These are phyloP conservation scores for Pseudovirgaria hyperparasitica DNA, from an alignment of 2,329 filamentous ascomycete species.

Conservation along the genomic window DNA sequence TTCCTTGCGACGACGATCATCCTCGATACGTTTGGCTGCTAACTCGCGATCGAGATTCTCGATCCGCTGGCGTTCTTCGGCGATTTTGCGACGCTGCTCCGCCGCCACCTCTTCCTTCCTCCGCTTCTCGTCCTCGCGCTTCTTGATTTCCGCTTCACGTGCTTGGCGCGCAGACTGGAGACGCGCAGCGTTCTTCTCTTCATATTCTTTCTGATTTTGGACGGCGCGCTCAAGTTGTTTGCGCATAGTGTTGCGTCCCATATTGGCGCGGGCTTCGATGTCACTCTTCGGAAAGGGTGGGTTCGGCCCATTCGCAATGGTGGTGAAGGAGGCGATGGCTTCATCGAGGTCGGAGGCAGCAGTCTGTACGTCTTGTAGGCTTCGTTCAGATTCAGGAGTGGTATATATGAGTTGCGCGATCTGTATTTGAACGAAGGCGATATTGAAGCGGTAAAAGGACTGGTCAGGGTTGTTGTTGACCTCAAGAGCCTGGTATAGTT, in stretches of 20 bases:
- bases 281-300: conserved; percentile 84
- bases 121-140: conserved; percentile 63
- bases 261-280: conserved; percentile 89
- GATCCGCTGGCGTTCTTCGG: conserved; percentile 75
- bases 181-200: conserved; percentile 83
- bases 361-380: conserved; percentile 66
- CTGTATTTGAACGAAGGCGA: conserved; percentile 94
- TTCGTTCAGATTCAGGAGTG: conserved; percentile 63
- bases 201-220: conserved; percentile 77
- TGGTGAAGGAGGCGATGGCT: conserved; percentile 59
- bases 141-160: conserved; percentile 67
- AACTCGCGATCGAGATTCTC: conserved; percentile 59
- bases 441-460: conserved; percentile 90
- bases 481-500: conserved; percentile 48
- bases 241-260: conserved; percentile 90
- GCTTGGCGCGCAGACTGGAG: conserved; percentile 67
- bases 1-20: conserved; percentile 53
- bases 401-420: conserved; percentile 70
- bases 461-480: conserved; percentile 74
- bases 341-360: conserved; percentile 71
- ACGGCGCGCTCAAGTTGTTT: conserved; percentile 81
- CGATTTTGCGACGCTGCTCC: conserved; percentile 66
- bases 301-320: conserved; percentile 46
- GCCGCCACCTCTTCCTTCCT: conserved; percentile 55
- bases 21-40: conserved; percentile 57